Base-by-base conservation (phyloP, 2,329 filamentous ascomycete genomes). In the Beauveria sp. region DNA sequence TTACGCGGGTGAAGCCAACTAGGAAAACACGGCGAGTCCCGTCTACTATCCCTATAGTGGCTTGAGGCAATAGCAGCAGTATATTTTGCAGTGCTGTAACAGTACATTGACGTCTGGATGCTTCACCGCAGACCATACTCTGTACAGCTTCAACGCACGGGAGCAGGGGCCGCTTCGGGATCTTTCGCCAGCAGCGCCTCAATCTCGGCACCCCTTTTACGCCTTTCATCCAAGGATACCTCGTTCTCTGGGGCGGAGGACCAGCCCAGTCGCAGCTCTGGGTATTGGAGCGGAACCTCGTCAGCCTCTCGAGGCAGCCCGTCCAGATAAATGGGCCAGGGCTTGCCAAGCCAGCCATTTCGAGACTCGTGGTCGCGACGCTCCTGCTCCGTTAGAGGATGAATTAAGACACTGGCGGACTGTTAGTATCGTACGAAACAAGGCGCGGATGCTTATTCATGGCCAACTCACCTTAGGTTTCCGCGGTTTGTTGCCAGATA, bases 291-390 rank as follows among this genome's bases (percentile, higher is more conserved):
- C 3, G 71, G 71, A 14, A 70, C 63, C 3, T 69, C 66, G 5
- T 67, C 68, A 45, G 61, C 63, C 20, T 68, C 67, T 6, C 24
- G 52, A 0, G 70, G 71, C 50, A 73, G 61, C 5, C 46, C 63
- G 28, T 72, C 70, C 9, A 73, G 52, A 59, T 70, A 72, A 10
- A 73, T 71, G 1, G 71, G 71, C 71, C 71, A 73, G 0, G 71
- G 70, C 1, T 66, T 69, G 30, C 71, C 71, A 65, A 73, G 65
- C 71, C 71, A 73, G 24, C 67, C 71, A 52, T 71, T 71, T 24
- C 71, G 68, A 9, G 64, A 63, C 65, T 72, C 71, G 52, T 73
- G 71, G 50, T 73, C 71, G 26, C 63, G 63, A 38, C 71, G 70
- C 65, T 73, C 69, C 30, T 66, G 61, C 24, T 68, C 63, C 1